A percentile compares a stretch with the other conserved stretches of the same genome.
Conservation (phyloP, 2,329 filamentous ascomycete genomes). For the Fusarium sp. region DNA sequence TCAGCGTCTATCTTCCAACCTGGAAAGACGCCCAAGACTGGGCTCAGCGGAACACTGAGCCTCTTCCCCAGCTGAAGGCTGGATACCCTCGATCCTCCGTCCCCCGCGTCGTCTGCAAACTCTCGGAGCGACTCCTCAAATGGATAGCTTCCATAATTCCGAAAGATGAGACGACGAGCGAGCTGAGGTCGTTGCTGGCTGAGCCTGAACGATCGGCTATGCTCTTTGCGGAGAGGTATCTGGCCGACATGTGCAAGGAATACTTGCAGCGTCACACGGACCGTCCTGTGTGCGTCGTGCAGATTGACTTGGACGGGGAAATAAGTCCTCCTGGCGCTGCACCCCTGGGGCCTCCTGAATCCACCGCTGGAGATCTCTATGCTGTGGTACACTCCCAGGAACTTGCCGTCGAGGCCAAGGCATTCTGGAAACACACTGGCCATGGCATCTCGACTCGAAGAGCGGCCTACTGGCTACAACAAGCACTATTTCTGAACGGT, state of each 20-base stretch:
- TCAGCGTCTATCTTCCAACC: constrained; percentile 48
- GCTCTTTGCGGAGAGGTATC: constrained; percentile 29
- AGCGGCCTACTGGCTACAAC: constrained; percentile 42
- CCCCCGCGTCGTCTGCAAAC: constrained; percentile 36
- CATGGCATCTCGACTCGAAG: constrained; percentile 47
- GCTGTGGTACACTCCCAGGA: constrained; percentile 25
- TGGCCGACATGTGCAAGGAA: constrained; percentile 28
- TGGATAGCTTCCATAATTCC: constrained; percentile 12
- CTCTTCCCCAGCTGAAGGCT: constrained; percentile 39
- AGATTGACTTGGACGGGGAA: constrained; percentile 23
- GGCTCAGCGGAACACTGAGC: constrained; percentile 36
- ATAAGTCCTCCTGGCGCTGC: background rate
- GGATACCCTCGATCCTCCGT: constrained; percentile 48
- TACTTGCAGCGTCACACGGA: constrained; percentile 29
- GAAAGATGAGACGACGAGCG: background rate
- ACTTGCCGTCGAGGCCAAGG: constrained; percentile 39
- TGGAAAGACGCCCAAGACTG: constrained; percentile 45
- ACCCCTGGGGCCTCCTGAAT: background rate
- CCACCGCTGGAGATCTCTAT: constrained; percentile 23
- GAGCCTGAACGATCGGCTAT: constrained; percentile 2
- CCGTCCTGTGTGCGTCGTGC: constrained; percentile 1
- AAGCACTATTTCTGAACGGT: constrained; percentile 35
- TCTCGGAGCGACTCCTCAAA: constrained; percentile 35
- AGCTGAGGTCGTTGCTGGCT: background rate
- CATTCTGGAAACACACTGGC: constrained; percentile 49